A percentile compares a stretch with the other conserved stretches of the same genome.
Conservation (phyloP, 257 asterid species). For the Ocimum tenuiflorum region DNA sequence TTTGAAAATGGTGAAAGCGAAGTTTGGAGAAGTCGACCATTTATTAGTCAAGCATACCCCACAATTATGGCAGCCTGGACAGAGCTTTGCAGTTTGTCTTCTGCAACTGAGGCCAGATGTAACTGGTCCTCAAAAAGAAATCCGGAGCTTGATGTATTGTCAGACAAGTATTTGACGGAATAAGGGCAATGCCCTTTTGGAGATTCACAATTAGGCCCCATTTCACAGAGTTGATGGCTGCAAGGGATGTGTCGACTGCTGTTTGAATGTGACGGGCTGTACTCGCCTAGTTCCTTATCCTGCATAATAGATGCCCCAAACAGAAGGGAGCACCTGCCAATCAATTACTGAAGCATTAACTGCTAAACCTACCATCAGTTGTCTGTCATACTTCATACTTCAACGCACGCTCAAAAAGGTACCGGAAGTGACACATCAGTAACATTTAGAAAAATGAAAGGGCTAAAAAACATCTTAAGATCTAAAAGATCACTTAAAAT, state of each 20-base stretch:
- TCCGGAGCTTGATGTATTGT: conserved; percentile 68
- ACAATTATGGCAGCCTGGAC: conserved; percentile 47
- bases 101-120: conserved; percentile 48
- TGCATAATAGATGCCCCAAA: conserved; percentile 75
- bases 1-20: neutral
- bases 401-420: conserved; percentile 2
- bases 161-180: conserved; percentile 38
- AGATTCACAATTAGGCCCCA: conserved; percentile 39
- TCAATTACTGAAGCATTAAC: conserved; percentile 62
- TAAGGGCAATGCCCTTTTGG: conserved; percentile 71
- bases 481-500: neutral
- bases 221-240: conserved; percentile 57
- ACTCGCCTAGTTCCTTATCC: conserved; percentile 72
- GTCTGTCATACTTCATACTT: conserved; percentile 13
- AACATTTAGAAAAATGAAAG: neutral
- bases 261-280: conserved; percentile 60
- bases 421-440: neutral
- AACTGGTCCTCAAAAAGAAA: conserved; percentile 63
- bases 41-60: conserved; percentile 37
- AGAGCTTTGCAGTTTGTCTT: conserved; percentile 30
- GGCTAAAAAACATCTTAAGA: neutral
- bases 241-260: conserved; percentile 59
- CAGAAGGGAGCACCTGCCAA: conserved; percentile 77
- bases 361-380: conserved; percentile 41
- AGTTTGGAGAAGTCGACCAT: neutral